Evolutionary conservation across 192 early-diverging fungal species (phyloP), one percentile per base, ranked within the genome.

Genomic region (Jimgerdemannia flammicorona): DNA sequence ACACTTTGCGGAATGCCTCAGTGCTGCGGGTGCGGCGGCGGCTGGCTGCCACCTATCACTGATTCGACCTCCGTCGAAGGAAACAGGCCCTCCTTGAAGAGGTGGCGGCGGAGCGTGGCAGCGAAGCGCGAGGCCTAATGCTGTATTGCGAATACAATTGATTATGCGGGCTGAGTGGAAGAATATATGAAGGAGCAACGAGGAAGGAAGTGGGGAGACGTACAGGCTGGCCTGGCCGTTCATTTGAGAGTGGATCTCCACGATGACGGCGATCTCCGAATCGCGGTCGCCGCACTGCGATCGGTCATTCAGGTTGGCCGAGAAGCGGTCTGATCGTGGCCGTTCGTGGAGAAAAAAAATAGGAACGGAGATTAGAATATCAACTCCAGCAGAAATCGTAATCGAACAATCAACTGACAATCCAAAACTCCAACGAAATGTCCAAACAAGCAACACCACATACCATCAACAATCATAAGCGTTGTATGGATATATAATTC

Each of bases 221-320:
- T 83, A 86, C 85, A 43, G 77, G 78, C n/a, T n/a, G n/a, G n/a
- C n/a, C 10, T 87, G 73, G 3, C 93, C 94, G 69, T 93, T 87
- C 94, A 97, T 95, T 43, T 81, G 84, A 0, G 93, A 90, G 19
- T 80, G 80, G 19, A 97, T 79, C 77, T 93, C 91, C 11, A 97
- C 84, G 18, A 95, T 73, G 71, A 94, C 91, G 63, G 95, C 95
- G 66, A 97, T 90, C 81, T 97, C 95, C 10, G 93, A 95, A 77
- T 97, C 95, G 71, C 91, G 92, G 73, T 90, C 90, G 44, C 95
- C 95, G 64, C 90, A 80, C 83, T 94, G 94, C 2, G 95, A 97
- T 4, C 95, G 91, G 83, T 97, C 95, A 78, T 97, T 97, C 78
- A 97, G 87, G 78, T 97, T 97, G 59, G 95, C 93, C 40, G 93